A percentile compares a stretch with the other conserved stretches of the same genome.
phyloP scores from a whole-genome alignment of 768 basidiomycete species.

The Hydnomerulius pinastri region DNA sequence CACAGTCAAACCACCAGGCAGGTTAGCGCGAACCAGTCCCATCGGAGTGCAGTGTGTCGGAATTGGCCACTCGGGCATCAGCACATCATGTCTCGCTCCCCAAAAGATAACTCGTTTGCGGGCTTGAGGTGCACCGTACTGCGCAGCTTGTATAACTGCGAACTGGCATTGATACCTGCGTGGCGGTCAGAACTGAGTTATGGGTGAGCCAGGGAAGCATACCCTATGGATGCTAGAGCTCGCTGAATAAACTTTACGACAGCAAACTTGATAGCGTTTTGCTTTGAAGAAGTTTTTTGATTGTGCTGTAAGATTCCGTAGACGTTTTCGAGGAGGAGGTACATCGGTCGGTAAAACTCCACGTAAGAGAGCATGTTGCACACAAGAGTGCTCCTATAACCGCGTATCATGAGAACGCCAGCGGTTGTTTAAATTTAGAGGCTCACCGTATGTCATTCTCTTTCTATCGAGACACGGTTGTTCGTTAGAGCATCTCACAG shows the following conservation, averaged over 20 bases:
- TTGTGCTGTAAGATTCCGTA: constrained; percentile 55
- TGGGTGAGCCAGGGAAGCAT: constrained; percentile 18
- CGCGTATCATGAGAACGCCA: background rate
- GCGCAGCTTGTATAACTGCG: constrained; percentile 66
- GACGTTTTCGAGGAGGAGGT: constrained; percentile 76
- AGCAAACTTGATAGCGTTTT: constrained; percentile 47
- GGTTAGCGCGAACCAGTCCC: constrained; percentile 32
- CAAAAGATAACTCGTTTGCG: constrained; percentile 69
- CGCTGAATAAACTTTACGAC: constrained; percentile 69
- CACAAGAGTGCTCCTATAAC: constrained; percentile 56
- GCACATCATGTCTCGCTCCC: constrained; percentile 58
- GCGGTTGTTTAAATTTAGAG: background rate
- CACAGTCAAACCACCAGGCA: constrained; percentile 48
- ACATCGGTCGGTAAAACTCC: constrained; percentile 62
- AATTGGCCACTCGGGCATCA: constrained; percentile 62
- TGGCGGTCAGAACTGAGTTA: background rate
- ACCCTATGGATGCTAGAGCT: constrained; percentile 65
- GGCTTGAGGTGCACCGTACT: constrained; percentile 73
- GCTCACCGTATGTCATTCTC: constrained; percentile 60
- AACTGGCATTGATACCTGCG: constrained; percentile 62
- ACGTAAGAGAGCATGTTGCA: constrained; percentile 73
- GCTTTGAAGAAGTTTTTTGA: constrained; percentile 42
- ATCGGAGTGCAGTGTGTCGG: constrained; percentile 57
- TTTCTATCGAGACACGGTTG: constrained; percentile 37
- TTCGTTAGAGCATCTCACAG: background rate